Conservation (phyloP, 176 grass and related monocot genomes). For the barley (Hordeum vulgare) region DNA sequence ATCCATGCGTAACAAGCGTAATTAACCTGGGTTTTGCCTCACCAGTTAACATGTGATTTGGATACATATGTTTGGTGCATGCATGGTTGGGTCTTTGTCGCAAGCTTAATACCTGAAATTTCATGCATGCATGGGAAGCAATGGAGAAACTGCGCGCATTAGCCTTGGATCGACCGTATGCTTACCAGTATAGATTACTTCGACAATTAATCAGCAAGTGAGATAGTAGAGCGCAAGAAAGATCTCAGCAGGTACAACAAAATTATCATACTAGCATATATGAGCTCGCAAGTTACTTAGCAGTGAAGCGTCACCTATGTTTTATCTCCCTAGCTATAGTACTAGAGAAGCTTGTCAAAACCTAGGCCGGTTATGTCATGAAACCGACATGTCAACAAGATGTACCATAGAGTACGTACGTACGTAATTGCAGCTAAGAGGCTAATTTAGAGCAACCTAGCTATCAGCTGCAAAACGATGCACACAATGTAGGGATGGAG, state of each 20-base stretch:
- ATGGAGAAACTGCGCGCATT: background rate
- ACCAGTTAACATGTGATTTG: background rate
- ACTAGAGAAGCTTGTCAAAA: background rate
- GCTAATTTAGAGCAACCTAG: background rate
- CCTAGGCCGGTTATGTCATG: background rate
- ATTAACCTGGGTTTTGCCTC: background rate
- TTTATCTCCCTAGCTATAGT: background rate
- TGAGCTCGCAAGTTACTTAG: background rate
- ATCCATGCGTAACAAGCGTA: background rate
- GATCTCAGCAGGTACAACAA: background rate
- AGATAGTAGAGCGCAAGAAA: background rate
- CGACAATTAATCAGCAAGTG: too few relatives aligned
- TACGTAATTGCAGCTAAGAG: background rate
- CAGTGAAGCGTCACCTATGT: too few relatives aligned
- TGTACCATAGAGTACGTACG: background rate
- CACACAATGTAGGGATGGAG: background rate
- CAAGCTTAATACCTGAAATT: background rate
- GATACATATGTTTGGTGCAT: background rate
- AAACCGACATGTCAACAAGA: background rate
- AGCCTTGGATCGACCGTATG: background rate
- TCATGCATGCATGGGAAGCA: background rate
- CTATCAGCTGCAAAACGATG: constrained; percentile 7
- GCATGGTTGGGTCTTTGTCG: background rate
- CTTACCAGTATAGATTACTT: background rate
- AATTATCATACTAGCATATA: background rate